Percentiles rank a stretch among this genome's conserved stretches.
These are phyloP conservation scores for Bauhinia variegata DNA, from an alignment of 306 rosid genomes.

Conservation along the genomic window DNA sequence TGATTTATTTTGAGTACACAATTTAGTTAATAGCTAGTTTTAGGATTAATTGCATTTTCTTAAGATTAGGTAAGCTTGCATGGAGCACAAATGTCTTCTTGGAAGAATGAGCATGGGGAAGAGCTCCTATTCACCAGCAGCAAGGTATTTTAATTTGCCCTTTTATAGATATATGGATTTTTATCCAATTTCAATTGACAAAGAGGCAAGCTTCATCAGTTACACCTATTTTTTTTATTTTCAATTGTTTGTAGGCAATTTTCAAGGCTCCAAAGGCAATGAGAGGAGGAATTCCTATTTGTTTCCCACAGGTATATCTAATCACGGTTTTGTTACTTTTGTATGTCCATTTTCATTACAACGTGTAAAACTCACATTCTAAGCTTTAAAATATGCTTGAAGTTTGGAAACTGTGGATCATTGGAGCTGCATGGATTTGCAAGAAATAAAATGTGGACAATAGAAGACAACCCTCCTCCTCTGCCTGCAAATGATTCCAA, in stretches of 20 bases:
- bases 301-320: conserved; percentile 82
- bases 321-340: conserved; percentile 8
- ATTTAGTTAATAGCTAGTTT: conserved; percentile 3
- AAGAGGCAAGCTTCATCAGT: conserved; percentile 32
- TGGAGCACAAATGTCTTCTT: conserved; percentile 92
- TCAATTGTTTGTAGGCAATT: conserved; percentile 55
- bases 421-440: conserved; percentile 90
- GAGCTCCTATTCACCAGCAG: conserved; percentile 91
- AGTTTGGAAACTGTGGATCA: conserved; percentile 90
- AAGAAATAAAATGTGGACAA: conserved; percentile 81
- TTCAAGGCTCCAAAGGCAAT: conserved; percentile 75
- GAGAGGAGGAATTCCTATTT: conserved; percentile 88
- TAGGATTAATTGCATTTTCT: conserved; percentile 30
- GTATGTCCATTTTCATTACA: conserved; percentile 9
- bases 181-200: conserved; percentile 21
- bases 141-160: conserved; percentile 54
- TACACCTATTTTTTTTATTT: conserved; percentile 10
- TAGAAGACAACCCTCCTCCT: conserved; percentile 77
- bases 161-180: not conserved
- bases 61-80: conserved; percentile 78
- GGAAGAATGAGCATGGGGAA: conserved; percentile 86
- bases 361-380: conserved; percentile 20
- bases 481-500: conserved; percentile 52
- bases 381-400: conserved; percentile 32
- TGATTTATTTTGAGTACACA: conserved; percentile 24